Evolutionary conservation across 805 yeast species (phyloP).

Genomic region (Cyberlindnera bimundalis): DNA sequence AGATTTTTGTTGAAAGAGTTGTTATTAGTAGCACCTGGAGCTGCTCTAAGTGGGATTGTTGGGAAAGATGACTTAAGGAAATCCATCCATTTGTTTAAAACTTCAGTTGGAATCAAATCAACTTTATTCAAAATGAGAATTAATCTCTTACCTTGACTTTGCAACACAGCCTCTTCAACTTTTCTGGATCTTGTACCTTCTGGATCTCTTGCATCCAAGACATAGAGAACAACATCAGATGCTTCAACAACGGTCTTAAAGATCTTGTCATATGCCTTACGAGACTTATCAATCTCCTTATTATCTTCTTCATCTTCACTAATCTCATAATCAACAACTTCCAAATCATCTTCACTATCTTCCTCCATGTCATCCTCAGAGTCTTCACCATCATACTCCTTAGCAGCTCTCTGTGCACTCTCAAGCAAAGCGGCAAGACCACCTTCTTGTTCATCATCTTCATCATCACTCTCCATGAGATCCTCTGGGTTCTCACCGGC

Average conservation of each 20-base stretch:
- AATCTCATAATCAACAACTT: conserved; percentile 47
- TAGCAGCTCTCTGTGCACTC: conserved; percentile 88
- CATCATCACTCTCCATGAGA: conserved; percentile 35
- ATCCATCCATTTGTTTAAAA: conserved; percentile 78
- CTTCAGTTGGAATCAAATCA: conserved; percentile 86
- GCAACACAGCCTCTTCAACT: conserved; percentile 86
- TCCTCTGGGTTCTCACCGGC: conserved; percentile 36
- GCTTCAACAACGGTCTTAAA: conserved; percentile 92
- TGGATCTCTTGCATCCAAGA: conserved; percentile 97
- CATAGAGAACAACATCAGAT: conserved; percentile 86
- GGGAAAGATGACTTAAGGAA: conserved; percentile 83
- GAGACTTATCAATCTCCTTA: conserved; percentile 62
- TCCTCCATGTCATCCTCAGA: conserved; percentile 41
- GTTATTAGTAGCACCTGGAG: conserved; percentile 68
- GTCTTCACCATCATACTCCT: conserved; percentile 59
- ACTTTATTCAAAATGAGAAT: conserved; percentile 87
- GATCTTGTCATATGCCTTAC: conserved; percentile 90
- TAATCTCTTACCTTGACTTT: conserved; percentile 76
- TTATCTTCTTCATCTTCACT: conserved; percentile 41
- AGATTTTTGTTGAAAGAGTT: conserved; percentile 70
- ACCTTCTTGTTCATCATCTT: conserved; percentile 40
- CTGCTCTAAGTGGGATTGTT: conserved; percentile 82
- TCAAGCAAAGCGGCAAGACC: conserved; percentile 82
- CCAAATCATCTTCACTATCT: conserved; percentile 40
- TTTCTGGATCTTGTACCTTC: conserved; percentile 89